These are phyloP conservation scores for Exserohilum turcica DNA, from an alignment of 2,329 filamentous ascomycete genomes.

Conservation along the genomic window DNA sequence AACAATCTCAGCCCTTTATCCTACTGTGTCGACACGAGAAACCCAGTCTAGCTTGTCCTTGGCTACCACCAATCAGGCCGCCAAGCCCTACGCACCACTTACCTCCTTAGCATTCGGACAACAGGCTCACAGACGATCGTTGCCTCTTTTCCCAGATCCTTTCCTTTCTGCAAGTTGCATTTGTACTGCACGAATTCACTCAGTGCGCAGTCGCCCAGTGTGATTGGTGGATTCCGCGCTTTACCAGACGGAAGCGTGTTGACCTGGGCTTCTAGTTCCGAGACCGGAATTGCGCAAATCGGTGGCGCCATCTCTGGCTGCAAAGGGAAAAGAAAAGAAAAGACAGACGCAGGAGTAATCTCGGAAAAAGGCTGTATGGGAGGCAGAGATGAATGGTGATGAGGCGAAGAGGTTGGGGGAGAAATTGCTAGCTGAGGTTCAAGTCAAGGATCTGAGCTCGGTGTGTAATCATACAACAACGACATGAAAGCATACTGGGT, in stretches of 20 bases:
- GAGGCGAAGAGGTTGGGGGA: conserved; percentile 57
- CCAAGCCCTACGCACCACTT: conserved; percentile 37
- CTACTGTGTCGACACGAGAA: conserved; percentile 1
- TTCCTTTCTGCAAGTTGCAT: conserved; percentile 57
- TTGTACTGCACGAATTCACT: conserved; percentile 67
- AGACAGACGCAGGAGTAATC: background rate
- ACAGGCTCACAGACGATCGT: conserved; percentile 61
- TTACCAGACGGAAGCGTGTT: conserved; percentile 59
- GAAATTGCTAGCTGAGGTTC: conserved; percentile 54
- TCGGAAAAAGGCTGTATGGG: background rate
- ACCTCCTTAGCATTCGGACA: conserved; percentile 64
- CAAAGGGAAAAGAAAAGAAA: background rate
- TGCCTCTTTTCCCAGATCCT: conserved; percentile 45
- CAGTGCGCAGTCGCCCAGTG: conserved; percentile 61
- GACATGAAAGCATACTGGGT: background rate
- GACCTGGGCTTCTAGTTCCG: conserved; percentile 57
- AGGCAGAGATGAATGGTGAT: conserved; percentile 24
- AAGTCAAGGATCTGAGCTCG: conserved; percentile 37
- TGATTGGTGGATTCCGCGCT: conserved; percentile 58
- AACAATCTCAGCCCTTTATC: background rate
- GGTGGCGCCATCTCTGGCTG: conserved; percentile 59
- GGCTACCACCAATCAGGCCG: conserved; percentile 1
- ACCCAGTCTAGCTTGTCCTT: conserved; percentile 8
- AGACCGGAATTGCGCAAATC: conserved; percentile 58
- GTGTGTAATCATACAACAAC: conserved; percentile 17